Base-by-base conservation (phyloP, 148 eudicot species). In the Polygonum maritimum region DNA sequence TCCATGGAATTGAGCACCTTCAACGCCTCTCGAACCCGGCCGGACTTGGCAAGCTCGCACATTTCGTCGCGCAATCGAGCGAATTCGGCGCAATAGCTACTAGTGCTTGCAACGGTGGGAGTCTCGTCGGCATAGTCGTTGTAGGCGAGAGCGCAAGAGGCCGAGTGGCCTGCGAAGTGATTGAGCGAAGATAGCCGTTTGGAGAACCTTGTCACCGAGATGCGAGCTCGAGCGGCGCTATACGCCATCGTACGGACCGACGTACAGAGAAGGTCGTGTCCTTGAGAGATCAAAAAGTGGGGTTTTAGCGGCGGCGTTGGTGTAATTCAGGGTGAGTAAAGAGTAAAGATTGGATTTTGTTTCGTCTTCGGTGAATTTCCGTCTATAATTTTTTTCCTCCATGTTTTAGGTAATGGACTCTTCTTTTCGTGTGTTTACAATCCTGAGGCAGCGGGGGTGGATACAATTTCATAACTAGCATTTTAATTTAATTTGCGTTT, bases 31-130 rank as follows among this genome's bases (percentile, higher is more conserved):
- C 21, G 18, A 48, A 87, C 75, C 74, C 78, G 67, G 36, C 94
- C 92, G 48, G 82, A 79, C 38, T 67, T 49, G 0, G 90, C 94
- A 79, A 81, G 78, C 7, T 16, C 49, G 40, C 77, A 75, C 90
- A 90, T 87, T 45, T 78, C 62, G 2, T 47, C 76, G 78, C 78
- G 79, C 60, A 88, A 54, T n/a, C 80, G 85, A 44, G 9, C 19
- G 76, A 80, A 72, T 44, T 62, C 75, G 31, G 74, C 77, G 69
- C 15, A 63, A 65, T 80, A 62, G 65, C 77, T 80, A 47, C 40
- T 76, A 41, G 76, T 72, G 48, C 79, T 48, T 19, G 36, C 67
- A 9, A n/a, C 39, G 26, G 33, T 15, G 12, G 67, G 38, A 13
- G 58, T 35, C 18, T 77, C 79, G 54, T 80, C 89, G 18, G 41